Evolutionary conservation across 1,139 yeast species (phyloP), one percentile per base, ranked within the genome.

Genomic region (Pichia sp.): DNA sequence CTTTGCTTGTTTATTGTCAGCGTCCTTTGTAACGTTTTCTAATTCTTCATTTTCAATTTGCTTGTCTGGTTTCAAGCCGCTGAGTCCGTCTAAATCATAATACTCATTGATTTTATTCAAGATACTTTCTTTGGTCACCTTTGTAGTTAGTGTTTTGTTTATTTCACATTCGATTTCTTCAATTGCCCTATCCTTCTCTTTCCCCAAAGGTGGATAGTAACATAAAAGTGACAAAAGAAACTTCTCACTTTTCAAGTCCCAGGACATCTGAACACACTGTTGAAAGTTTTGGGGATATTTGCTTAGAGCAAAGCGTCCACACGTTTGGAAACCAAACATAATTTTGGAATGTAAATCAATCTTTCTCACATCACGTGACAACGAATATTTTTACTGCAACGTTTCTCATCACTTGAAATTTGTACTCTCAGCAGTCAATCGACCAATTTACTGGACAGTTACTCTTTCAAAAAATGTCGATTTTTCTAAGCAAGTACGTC

Each of bases 71-170:
- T 50, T 52, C 22, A 54, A 31, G 14, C 41, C 39, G n/a, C 45
- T 50, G 2, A 59, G 36, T 1, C 58, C 60, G 2, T 44, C 28
- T 38, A 60, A 35, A 35, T 60, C 58, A 39, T 59, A 60, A 37
- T 49, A 56, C 35, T 50, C 46, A 9, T 43, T 41, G 23, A 60
- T 43, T 20, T 50, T 48, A 5, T 36, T 34, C 11, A 43, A 37
- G 8, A 59, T 42, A 6, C 53, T 52, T 5, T 44, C 39, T 14
- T 46, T 34, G 4, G 51, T 44, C 26, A 44, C 54, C 37, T 42
- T 61, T 58, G 53, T 69, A 53, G 38, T 63, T 52, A 41, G 59
- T 60, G 30, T 64, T 61, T 58, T 60, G 54, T 48, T 35, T 2
- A 58, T 45, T 7, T 36, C 37, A 5, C 39, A 33, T 12, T 38